Evolutionary conservation across 352 stramenopile genomes (phyloP), one percentile per base, ranked within the genome.

Genomic region (Phytophthora ohioensis): DNA sequence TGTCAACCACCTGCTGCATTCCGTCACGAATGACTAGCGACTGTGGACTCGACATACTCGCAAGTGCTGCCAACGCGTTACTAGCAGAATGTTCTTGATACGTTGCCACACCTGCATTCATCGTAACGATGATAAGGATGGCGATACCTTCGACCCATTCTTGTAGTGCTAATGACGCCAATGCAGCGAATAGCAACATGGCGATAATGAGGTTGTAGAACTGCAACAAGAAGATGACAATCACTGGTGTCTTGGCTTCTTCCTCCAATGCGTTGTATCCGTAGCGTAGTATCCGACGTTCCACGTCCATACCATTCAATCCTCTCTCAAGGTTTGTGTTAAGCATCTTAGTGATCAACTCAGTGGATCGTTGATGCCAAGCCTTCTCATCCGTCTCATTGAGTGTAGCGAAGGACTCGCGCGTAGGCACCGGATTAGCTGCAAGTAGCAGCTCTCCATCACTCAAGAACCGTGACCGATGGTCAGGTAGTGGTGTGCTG

Each of bases 201-300:
- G 49, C 60, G 52, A 92, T 90, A 60, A 94, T 92, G 32, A 94
- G 64, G 47, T 94, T 94, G 79, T 91, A 92, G 70, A 94, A 92
- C 56, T 94, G 87, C 27, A 92, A 67, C 3, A 92, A 21, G 48
- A 94, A 92, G 9, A 89, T 66, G 42, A 92, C 83, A 43, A 78
- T 65, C n/a, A 94, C 53, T 0, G 85, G 85, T 7, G 85, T 81
- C 15, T 71, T 79, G 5, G 79, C 70, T 32, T 93, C 87, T 59
- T 91, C 72, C 2, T 94, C 83, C n/a, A 94, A 75, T 34, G 56
- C 62, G 54, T 94, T 94, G 30, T 57, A 21, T 5, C 87, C 87
- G 51, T 89, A 80, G 36, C 82, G 73, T 9, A 74, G 54, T 38
- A 88, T 34, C 11, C 81, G 80, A 5, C 54, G 64, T 35, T 88